These are phyloP conservation scores for Russula emetica DNA, from an alignment of 768 basidiomycete genomes.

Conservation along the genomic window DNA sequence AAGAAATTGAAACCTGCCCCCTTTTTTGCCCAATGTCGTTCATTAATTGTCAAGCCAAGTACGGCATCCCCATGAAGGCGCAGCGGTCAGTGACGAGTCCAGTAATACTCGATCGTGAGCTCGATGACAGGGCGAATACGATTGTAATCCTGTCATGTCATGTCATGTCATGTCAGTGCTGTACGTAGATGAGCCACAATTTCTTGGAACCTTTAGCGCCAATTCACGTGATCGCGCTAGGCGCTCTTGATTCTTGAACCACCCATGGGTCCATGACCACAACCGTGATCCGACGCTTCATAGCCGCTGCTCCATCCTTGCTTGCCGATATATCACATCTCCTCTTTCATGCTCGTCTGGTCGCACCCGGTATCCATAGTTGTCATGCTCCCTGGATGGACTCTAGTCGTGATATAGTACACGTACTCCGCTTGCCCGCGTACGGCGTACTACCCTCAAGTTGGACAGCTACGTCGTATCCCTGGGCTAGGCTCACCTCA, in stretches of 20 bases:
- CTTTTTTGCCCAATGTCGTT: conserved; percentile 36
- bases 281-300: too few species aligned
- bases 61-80: conserved; percentile 53
- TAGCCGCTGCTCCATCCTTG: conserved; percentile 48
- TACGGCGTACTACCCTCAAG: too few species aligned
- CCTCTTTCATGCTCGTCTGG: conserved; percentile 47
- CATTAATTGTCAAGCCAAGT: conserved; percentile 40
- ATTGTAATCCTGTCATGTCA: background rate
- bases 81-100: conserved; percentile 57
- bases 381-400: too few species aligned
- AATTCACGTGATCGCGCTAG: conserved; percentile 42
- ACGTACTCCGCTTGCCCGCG: conserved; percentile 19
- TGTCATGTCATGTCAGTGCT: too few species aligned
- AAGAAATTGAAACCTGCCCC: too few species aligned
- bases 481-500: conserved; percentile 34
- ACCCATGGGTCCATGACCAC: too few species aligned
- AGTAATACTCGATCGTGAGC: conserved; percentile 47
- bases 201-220: too few species aligned
- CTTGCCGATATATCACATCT: conserved; percentile 33
- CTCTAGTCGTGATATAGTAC: too few species aligned
- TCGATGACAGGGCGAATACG: background rate
- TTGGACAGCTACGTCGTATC: conserved; percentile 41
- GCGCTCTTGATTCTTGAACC: too few species aligned
- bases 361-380: conserved; percentile 44
- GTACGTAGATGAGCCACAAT: too few species aligned